Evolutionary conservation across 2,329 filamentous ascomycete genomes (phyloP).

Genomic region (Monosporascus sp.): DNA sequence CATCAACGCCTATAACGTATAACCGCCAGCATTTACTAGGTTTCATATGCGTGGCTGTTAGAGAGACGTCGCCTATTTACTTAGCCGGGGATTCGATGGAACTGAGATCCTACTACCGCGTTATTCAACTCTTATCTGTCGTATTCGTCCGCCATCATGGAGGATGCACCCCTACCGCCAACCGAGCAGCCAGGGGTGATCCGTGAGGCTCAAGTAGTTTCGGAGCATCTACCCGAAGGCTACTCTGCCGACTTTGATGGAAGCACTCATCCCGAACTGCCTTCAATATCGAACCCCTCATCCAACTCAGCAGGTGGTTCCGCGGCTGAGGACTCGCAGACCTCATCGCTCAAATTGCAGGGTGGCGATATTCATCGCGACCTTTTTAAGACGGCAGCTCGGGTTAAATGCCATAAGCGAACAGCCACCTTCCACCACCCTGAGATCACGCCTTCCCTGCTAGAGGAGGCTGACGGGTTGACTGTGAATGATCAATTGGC

Average conservation of each 20-base stretch:
- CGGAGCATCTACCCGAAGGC: conserved; percentile 34
- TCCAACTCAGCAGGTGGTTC: conserved; percentile 20
- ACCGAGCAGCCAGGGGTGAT: conserved; percentile 9
- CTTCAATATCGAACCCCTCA: conserved; percentile 12
- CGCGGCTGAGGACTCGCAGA: conserved; percentile 28
- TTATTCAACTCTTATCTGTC: background rate
- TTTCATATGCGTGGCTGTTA: too few species aligned
- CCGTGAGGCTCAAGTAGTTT: conserved; percentile 30
- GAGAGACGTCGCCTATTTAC: too few species aligned
- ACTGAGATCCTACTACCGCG: too few species aligned
- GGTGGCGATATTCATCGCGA: conserved; percentile 77
- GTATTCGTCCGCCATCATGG: background rate
- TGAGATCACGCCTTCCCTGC: conserved; percentile 32
- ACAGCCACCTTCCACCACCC: conserved; percentile 64
- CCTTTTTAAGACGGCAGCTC: conserved; percentile 67
- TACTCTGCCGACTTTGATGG: conserved; percentile 40
- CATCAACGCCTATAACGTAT: too few species aligned
- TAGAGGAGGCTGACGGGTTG: conserved; percentile 22
- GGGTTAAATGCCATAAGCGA: conserved; percentile 46
- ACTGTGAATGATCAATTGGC: conserved; percentile 27
- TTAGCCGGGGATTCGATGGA: too few species aligned
- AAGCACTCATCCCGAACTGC: conserved; percentile 3
- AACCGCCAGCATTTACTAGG: too few species aligned
- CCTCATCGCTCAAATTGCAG: conserved; percentile 67
- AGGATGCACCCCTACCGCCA: conserved; percentile 1